A percentile compares a stretch with the other conserved stretches of the same genome.
Conservation (phyloP, 495 filamentous ascomycete species). For the Annulohypoxylon moriforme region DNA sequence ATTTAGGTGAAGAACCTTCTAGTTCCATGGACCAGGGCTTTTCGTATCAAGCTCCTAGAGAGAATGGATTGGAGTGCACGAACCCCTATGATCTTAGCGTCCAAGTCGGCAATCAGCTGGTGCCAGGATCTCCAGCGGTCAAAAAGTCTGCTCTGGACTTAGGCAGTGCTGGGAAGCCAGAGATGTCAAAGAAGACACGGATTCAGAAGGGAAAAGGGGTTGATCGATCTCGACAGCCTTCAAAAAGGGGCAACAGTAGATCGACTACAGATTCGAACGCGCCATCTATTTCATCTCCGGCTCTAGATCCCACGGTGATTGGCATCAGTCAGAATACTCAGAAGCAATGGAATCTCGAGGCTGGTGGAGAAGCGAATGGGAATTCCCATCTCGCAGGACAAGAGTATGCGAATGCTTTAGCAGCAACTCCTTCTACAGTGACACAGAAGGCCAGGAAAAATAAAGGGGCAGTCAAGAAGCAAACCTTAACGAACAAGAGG, state of each 20-base stretch:
- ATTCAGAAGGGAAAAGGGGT: background rate
- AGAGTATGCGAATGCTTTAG: conserved; percentile 3
- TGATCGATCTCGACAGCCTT: background rate
- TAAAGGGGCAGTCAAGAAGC: background rate
- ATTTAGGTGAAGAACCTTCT: background rate
- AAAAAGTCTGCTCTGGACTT: background rate
- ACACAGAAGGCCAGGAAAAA: background rate
- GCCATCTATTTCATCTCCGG: background rate
- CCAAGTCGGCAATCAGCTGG: too few relatives aligned
- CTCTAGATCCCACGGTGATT: background rate
- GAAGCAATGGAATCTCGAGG: background rate
- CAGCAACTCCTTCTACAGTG: background rate
- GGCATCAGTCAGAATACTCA: background rate
- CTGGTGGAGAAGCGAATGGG: background rate
- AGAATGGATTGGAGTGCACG: background rate
- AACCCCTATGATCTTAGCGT: background rate
- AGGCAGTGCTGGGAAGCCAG: background rate
- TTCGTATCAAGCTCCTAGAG: background rate
- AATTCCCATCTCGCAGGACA: background rate
- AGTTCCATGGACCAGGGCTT: background rate
- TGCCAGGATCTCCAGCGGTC: background rate
- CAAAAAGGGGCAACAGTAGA: background rate
- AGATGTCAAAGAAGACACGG: background rate
- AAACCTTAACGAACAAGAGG: background rate
- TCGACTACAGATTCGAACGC: background rate